Evolutionary conservation across 805 yeast species (phyloP), one percentile per base, ranked within the genome.

Genomic region (Brettanomyces custersianus): DNA sequence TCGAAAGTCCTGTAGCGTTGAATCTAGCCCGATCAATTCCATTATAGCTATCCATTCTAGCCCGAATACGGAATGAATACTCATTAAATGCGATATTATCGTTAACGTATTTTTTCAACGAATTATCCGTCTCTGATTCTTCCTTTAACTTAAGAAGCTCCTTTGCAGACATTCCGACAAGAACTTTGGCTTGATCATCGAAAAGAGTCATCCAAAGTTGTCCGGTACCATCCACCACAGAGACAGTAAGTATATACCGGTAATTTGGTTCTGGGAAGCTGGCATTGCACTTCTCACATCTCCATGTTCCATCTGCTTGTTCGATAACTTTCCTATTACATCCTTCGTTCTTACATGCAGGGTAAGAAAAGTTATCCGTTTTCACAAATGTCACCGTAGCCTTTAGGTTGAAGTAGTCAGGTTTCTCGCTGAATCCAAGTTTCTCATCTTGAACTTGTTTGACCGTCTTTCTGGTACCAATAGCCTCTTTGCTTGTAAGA

Each of bases 211-310:
- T 62, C 94, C 96, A 87, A 41, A 87, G 55, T 55, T 82, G 87
- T 16, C 88, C 94, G 4, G 94, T 71, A 46, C 68, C 66, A 57
- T 92, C 98, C 50, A 77, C 68, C n/a, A 87, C 71, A 3, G 85
- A 74, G 31, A 77, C 57, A n/a, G 80, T 78, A 47, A 90, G 57
- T 36, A 87, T 77, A 48, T 83, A 92, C 56, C 97, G 73, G 63
- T 83, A 78, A 33, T 69, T 63, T 15, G 97, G 96, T 32, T 66
- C 69, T 2, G 70, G 66, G 52, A 74, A 79, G 42, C 72, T 72
- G 38, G 72, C 65, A 49, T 84, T 80, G 69, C 97, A 88, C 56
- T 80, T 81, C 55, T 88, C 97, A 66, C 98, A 92, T 57, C 94
- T 75, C 95, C 95, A 88, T 13, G 78, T 66, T 11, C 81, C 85